Conservation (phyloP, 2,329 filamentous ascomycete genomes). For the Myriangium duriaei region DNA sequence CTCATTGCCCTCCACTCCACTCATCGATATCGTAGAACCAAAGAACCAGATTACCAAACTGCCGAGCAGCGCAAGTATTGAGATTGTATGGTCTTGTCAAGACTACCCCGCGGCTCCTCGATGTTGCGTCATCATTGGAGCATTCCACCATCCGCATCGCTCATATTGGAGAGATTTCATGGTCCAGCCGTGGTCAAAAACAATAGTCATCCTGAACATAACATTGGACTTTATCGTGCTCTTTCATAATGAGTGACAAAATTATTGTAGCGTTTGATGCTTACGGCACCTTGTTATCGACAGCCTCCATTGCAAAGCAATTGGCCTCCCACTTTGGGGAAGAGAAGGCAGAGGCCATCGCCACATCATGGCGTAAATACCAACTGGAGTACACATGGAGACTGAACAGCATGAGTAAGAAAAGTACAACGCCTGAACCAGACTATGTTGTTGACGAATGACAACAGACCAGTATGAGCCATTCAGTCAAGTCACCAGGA, state of each 20-base stretch:
- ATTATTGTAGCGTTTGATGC: conserved; percentile 58
- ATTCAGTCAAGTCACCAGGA: conserved; percentile 51
- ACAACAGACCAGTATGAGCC: conserved; percentile 44
- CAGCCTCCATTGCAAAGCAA: conserved; percentile 51
- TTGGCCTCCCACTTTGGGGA: conserved; percentile 46
- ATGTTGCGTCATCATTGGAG: neutral
- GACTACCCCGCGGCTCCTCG: neutral
- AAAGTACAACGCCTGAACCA: neutral
- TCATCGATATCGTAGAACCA: conserved; percentile 17
- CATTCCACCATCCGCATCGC: neutral
- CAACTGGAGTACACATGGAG: conserved; percentile 72
- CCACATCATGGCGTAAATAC: conserved; percentile 52
- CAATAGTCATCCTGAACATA: too few relatives aligned
- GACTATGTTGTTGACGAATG: neutral
- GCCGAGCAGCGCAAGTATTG: too few relatives aligned
- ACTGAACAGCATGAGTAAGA: conserved; percentile 59
- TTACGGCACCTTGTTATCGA: conserved; percentile 63
- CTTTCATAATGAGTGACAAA: conserved; percentile 12
- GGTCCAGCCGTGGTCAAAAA: too few relatives aligned
- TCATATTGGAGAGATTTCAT: too few relatives aligned
- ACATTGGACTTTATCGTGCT: too few relatives aligned
- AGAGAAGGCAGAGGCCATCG: conserved; percentile 44
- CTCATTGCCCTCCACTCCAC: conserved; percentile 26
- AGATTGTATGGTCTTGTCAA: too few relatives aligned
- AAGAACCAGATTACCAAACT: too few relatives aligned